phyloP scores from a whole-genome alignment of 1,284 basidiomycete species.

The Paramarasmius palmivorus region DNA sequence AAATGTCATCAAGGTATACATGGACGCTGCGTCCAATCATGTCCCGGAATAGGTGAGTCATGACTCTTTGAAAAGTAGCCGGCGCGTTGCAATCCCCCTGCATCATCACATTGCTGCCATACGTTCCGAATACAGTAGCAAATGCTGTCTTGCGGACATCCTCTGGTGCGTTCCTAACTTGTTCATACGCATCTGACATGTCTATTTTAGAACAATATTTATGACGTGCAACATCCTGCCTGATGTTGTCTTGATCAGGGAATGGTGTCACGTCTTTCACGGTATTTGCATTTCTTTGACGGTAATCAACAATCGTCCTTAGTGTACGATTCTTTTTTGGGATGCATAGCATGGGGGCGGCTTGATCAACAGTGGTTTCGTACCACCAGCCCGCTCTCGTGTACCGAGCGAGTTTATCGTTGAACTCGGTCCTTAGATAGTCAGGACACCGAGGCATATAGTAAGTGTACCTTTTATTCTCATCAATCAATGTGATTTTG shows the following conservation, averaged over 20 bases:
- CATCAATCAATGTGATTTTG: slow-evolving; percentile 29
- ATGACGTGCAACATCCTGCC: slow-evolving; percentile 10
- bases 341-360: slow-evolving; percentile 34
- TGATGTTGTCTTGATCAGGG: slow-evolving; percentile 35
- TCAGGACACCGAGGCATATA: slow-evolving; percentile 28
- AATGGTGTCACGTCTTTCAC: slow-evolving; percentile 28
- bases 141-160: slow-evolving; percentile 21
- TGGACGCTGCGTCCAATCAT: slow-evolving; percentile 26
- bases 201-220: slow-evolving; percentile 16
- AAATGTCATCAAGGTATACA: slow-evolving; percentile 38
- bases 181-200: slow-evolving; percentile 22
- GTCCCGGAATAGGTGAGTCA: slow-evolving; percentile 25
- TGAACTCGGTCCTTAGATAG: slow-evolving; percentile 20
- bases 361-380: slow-evolving; percentile 13
- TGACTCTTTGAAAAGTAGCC: slow-evolving; percentile 22
- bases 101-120: slow-evolving; percentile 28
- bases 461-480: slow-evolving; percentile 21
- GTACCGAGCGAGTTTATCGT: slow-evolving; percentile 29
- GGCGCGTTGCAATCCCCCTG: slow-evolving; percentile 32
- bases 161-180: slow-evolving; percentile 16
- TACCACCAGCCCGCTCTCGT: slow-evolving; percentile 31
- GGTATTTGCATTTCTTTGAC: slow-evolving; percentile 20
- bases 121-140: slow-evolving; percentile 21
- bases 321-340: slow-evolving; percentile 31
- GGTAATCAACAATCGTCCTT: slow-evolving; percentile 32